A percentile compares a stretch with the other conserved stretches of the same genome.
Conservation (phyloP, 768 basidiomycete species). For the Mycena belliarum region DNA sequence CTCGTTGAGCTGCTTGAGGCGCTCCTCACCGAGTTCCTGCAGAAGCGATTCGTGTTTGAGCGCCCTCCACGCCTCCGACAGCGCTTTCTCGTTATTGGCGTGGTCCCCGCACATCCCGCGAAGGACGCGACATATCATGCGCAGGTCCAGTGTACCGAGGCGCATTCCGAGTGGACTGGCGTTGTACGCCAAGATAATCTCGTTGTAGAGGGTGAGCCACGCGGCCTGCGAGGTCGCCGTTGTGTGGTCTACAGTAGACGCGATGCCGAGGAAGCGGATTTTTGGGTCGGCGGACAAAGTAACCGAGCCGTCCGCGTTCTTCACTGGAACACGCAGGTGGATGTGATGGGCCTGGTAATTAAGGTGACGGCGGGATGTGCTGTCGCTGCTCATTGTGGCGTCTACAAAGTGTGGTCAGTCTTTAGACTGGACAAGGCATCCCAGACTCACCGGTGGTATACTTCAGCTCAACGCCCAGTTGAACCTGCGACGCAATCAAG, state of each 20-base stretch:
- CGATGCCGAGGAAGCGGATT: slow-evolving; percentile 2
- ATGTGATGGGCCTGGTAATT: slow-evolving; percentile 17
- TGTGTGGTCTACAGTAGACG: slow-evolving; percentile 5
- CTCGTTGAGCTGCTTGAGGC: not conserved
- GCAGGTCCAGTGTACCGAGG: not conserved
- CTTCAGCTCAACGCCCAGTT: slow-evolving; percentile 11
- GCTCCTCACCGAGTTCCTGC: slow-evolving; percentile 11
- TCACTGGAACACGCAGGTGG: not conserved
- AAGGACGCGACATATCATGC: slow-evolving; percentile 3
- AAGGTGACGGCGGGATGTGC: slow-evolving; percentile 10
- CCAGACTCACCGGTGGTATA: not conserved
- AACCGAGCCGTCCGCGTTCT: not conserved
- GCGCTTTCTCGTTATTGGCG: not conserved
- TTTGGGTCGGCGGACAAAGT: not conserved
- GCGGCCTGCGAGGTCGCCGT: slow-evolving; percentile 1
- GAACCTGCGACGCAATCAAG: not conserved
- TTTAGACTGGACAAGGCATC: not conserved
- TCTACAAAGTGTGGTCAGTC: not conserved
- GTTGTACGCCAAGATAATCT: not conserved
- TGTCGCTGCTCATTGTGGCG: slow-evolving; percentile 16
- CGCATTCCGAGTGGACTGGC: not conserved
- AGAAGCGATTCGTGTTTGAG: slow-evolving; percentile 1
- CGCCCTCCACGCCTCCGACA: not conserved
- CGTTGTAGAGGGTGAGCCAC: not conserved
- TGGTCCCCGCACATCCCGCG: slow-evolving; percentile 18